phyloP scores from a whole-genome alignment of 2,329 filamentous ascomycete species.

The Fusarium paranaense region DNA sequence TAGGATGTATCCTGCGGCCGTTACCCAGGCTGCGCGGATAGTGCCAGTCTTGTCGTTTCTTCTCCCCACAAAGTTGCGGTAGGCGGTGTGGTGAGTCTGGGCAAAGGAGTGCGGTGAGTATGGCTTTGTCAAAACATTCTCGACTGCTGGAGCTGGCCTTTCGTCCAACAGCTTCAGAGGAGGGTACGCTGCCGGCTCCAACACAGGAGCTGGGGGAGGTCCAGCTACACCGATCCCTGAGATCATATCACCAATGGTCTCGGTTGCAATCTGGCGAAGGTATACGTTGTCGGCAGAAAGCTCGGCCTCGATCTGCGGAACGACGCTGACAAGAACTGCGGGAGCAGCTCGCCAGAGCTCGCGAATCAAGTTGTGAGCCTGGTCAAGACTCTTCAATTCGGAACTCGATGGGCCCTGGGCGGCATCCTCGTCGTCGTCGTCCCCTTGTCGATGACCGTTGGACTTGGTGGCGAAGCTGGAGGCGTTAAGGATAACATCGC shows the following conservation, averaged over 20 bases:
- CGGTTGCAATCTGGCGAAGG: conserved; percentile 86
- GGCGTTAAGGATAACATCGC: conserved; percentile 93
- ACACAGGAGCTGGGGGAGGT: conserved; percentile 75
- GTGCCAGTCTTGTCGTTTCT: conserved; percentile 86
- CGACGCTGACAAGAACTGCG: conserved; percentile 88
- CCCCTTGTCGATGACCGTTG: conserved; percentile 69
- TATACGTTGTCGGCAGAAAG: conserved; percentile 90
- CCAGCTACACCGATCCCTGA: conserved; percentile 93
- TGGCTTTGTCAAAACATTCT: conserved; percentile 80
- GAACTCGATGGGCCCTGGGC: conserved; percentile 78
- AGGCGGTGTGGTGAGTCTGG: conserved; percentile 81
- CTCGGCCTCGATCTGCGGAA: conserved; percentile 93
- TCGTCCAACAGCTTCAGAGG: conserved; percentile 74
- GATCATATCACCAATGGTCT: conserved; percentile 95
- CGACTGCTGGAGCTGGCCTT: conserved; percentile 54
- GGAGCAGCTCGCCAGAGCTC: conserved; percentile 96
- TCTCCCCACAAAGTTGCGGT: conserved; percentile 86
- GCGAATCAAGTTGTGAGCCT: conserved; percentile 88
- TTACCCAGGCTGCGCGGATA: conserved; percentile 89
- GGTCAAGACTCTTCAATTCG: conserved; percentile 87
- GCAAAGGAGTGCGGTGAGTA: conserved; percentile 91
- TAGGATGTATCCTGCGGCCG: conserved; percentile 84
- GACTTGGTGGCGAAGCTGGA: conserved; percentile 68
- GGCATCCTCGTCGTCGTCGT: conserved; percentile 73
- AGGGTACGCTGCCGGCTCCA: conserved; percentile 90